These are phyloP conservation scores for Sphaerulina vaccinii DNA, from an alignment of 2,329 filamentous ascomycete species.

Conservation along the genomic window DNA sequence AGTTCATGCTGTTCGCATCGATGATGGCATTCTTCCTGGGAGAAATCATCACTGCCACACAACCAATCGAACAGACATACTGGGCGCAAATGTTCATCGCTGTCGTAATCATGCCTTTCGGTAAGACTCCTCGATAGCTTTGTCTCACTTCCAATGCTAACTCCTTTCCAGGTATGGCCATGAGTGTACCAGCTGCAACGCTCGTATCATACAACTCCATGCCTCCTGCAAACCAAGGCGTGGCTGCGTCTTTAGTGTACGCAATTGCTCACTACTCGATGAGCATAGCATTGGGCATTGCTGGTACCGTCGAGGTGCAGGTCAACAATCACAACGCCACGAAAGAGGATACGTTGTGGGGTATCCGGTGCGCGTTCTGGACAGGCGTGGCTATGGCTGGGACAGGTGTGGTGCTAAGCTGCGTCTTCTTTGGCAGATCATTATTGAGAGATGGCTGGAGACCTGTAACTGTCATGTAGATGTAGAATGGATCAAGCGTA, in stretches of 20 bases:
- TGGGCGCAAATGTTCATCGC: conserved; percentile 41
- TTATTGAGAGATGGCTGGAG: conserved; percentile 12
- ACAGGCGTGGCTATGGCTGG: conserved; percentile 37
- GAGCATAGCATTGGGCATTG: conserved; percentile 62
- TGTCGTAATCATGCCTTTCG: conserved; percentile 30
- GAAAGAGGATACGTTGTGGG: conserved; percentile 34
- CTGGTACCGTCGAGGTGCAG: conserved; percentile 59
- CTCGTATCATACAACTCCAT: conserved; percentile 58
- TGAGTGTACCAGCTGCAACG: conserved; percentile 62
- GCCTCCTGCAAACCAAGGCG: conserved; percentile 48
- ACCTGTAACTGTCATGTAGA: too few species aligned
- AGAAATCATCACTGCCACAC: conserved; percentile 34
- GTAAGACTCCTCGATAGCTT: conserved; percentile 4
- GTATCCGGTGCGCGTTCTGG: conserved; percentile 44
- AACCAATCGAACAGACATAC: conserved; percentile 38
- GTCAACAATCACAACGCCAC: conserved; percentile 41
- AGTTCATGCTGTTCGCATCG: conserved; percentile 40
- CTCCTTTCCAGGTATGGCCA: conserved; percentile 55
- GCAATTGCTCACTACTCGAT: conserved; percentile 69
- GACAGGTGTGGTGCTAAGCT: conserved; percentile 27
- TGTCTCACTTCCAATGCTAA: background rate
- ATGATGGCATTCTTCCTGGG: conserved; percentile 39
- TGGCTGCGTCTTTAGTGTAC: conserved; percentile 57
- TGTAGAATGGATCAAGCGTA: too few species aligned
- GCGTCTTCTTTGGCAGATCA: conserved; percentile 25